Percentiles rank a stretch among this genome's conserved stretches.
Evolutionary conservation across 441 rosid species (phyloP).

Genomic region (Euphorbia celastroides): DNA sequence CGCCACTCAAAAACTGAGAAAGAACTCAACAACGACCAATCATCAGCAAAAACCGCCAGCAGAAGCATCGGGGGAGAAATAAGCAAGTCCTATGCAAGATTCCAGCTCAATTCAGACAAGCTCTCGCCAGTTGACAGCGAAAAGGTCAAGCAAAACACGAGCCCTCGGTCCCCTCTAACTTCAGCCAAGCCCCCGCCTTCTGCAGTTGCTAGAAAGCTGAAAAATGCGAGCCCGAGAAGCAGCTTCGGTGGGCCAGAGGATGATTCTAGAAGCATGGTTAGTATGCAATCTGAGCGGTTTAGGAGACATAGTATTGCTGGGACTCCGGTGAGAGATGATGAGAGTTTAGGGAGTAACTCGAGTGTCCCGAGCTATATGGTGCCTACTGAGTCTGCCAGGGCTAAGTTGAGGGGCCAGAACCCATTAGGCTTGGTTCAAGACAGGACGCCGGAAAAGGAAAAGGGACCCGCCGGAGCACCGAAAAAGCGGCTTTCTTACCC

Average conservation of each 20-base stretch:
- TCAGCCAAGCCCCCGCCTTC: conserved; percentile 48
- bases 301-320: conserved; percentile 63
- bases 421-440: conserved; percentile 36
- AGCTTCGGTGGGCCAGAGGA: conserved; percentile 43
- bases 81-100: conserved; percentile 55
- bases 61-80: conserved; percentile 55
- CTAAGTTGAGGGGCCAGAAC: conserved; percentile 64
- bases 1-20: conserved; percentile 36
- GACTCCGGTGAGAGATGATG: conserved; percentile 56
- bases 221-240: conserved; percentile 48
- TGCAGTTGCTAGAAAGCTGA: conserved; percentile 40
- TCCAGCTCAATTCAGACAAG: conserved; percentile 59
- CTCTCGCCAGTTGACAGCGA: conserved; percentile 44
- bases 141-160: conserved; percentile 34
- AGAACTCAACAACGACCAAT: conserved; percentile 38
- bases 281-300: conserved; percentile 50
- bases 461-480: conserved; percentile 26
- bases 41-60: conserved; percentile 42
- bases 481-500: conserved; percentile 71
- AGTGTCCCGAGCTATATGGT: conserved; percentile 73
- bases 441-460: conserved; percentile 33
- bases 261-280: conserved; percentile 53
- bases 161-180: conserved; percentile 48
- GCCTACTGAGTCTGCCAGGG: conserved; percentile 68
- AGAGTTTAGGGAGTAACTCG: conserved; percentile 63